Evolutionary conservation across 2,329 filamentous ascomycete species (phyloP), one percentile per base, ranked within the genome.

Genomic region (Colletotrichum sp.): DNA sequence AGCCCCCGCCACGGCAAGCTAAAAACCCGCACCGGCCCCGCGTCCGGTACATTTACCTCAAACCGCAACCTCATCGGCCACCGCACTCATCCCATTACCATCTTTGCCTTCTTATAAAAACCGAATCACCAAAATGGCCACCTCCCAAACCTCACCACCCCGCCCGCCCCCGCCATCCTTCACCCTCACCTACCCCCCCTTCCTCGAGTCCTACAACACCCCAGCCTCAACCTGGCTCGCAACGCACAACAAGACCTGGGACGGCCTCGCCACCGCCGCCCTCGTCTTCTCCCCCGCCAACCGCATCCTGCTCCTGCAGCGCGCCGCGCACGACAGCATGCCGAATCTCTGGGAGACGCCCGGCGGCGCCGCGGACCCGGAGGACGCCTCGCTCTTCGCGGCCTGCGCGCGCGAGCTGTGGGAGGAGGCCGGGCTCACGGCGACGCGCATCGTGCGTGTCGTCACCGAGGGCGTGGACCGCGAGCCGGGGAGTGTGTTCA

Each of bases 321-420:
- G 88, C 79, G 85, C 87, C 32, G 76, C 83, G 7, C 81, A 84
- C 77, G 87, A 89, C 80, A 86, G 81, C 70, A 85, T 86, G 81
- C 88, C 88, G 4, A 80, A 84, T 72, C 80, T 78, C 6, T 90
- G 89, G 89, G 89, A 90, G 74, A 76, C 85, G 1, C 88, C 89
- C 2, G 89, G 89, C 26, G 89, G 89, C n/a, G 85, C 82, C 1
- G 85, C 85, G 55, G 89, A 90, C 66, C 67, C 79, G 0, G 80
- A 81, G 1, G 88, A 90, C 76, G 60, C 76, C 7, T 86, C 79
- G 15, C 83, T 90, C 6, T 81, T 90, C 6, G 78, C 84, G 63
- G 85, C 83, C 18, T 85, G 84, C n/a, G 86, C 84, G 18, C 84
- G 89, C 18, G 89, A 90, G 81, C 82, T 90, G 4, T 83, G 80